Conservation (phyloP, 169 alveolate species). For the Plasmodium reichenowi region DNA sequence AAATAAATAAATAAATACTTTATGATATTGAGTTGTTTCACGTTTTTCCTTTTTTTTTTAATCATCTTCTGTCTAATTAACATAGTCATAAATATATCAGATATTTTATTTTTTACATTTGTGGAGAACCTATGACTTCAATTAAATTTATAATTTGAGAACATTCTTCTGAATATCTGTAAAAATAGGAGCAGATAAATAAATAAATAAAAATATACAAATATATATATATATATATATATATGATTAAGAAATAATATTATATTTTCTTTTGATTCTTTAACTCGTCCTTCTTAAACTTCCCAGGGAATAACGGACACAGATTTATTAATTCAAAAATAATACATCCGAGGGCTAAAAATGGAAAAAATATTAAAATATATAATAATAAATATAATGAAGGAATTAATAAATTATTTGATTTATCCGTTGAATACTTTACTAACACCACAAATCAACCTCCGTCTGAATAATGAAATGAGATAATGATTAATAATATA, state of each 20-base stretch:
- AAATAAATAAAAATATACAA: not conserved
- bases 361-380: not conserved
- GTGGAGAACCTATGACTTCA: constrained; percentile 75
- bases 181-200: not conserved
- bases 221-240: not conserved
- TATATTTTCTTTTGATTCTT: not conserved
- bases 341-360: constrained; percentile 66
- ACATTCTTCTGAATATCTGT: constrained; percentile 72
- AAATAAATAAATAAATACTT: not conserved
- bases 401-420: not conserved
- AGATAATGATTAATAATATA: not conserved
- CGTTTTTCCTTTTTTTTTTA: not conserved
- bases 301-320: constrained; percentile 74
- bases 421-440: not conserved
- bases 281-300: constrained; percentile 61
- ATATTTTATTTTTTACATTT: constrained; percentile 20
- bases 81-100: not conserved
- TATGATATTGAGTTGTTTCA: no score
- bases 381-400: not conserved
- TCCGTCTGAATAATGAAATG: constrained; percentile 35
- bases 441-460: constrained; percentile 76
- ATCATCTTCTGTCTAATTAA: not conserved
- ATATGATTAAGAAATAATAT: not conserved
- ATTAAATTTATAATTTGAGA: constrained; percentile 72
- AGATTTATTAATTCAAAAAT: constrained; percentile 66